These are phyloP conservation scores for Fusarium incarnatum DNA, from an alignment of 2,329 filamentous ascomycete genomes.

Conservation along the genomic window DNA sequence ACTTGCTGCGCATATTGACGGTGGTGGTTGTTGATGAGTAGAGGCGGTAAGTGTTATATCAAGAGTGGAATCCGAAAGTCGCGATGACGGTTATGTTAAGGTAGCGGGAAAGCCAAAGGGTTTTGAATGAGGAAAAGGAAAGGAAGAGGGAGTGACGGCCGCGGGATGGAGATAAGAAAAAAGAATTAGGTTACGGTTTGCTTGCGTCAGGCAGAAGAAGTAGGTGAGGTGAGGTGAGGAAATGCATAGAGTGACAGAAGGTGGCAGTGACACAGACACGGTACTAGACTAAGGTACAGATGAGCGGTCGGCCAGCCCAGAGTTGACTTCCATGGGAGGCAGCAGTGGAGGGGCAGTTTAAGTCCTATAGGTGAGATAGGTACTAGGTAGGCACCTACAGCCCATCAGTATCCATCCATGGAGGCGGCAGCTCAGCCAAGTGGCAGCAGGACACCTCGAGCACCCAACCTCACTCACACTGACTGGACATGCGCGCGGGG, in stretches of 20 bases:
- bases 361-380: constrained; percentile 8
- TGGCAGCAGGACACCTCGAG: constrained; percentile 32
- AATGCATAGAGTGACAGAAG: constrained; percentile 37
- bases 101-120: background rate
- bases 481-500: constrained; percentile 45
- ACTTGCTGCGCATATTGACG: constrained; percentile 94
- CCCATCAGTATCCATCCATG: background rate
- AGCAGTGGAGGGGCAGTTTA: constrained; percentile 34
- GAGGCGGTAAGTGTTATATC: constrained; percentile 34
- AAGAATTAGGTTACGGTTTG: constrained; percentile 46
- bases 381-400: background rate
- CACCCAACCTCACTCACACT: constrained; percentile 32
- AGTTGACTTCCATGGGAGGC: constrained; percentile 18
- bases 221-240: constrained; percentile 34
- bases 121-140: constrained; percentile 8
- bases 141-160: constrained; percentile 36
- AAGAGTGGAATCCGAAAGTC: constrained; percentile 20
- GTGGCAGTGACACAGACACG: constrained; percentile 43
- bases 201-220: constrained; percentile 48
- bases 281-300: constrained; percentile 31
- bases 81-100: constrained; percentile 16
- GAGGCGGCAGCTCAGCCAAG: constrained; percentile 33
- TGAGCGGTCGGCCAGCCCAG: constrained; percentile 45
- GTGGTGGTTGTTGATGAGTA: constrained; percentile 43
- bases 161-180: constrained; percentile 15